Percentiles rank a stretch among this genome's conserved stretches.
phyloP scores from a whole-genome alignment of 2,329 filamentous ascomycete genomes.

The Aspergillus felis region DNA sequence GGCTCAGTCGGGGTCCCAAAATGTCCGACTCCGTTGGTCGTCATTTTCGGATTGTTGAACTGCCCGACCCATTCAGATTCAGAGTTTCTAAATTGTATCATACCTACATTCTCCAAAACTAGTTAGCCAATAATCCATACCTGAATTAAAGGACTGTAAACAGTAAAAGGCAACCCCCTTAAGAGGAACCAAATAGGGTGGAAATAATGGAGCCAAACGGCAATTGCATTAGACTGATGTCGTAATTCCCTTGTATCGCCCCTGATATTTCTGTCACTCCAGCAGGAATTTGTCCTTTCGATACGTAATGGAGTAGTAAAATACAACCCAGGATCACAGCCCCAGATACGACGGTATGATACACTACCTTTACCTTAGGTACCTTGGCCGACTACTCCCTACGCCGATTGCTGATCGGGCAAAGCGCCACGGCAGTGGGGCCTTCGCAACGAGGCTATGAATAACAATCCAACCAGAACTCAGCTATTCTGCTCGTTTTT shows the following conservation, averaged over 20 bases:
- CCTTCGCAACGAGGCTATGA: neutral
- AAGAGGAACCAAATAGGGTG: neutral
- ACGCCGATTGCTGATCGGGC: neutral
- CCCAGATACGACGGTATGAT: neutral
- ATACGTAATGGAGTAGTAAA: neutral
- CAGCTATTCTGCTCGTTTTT: neutral
- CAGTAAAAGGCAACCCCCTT: too few species aligned
- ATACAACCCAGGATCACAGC: neutral
- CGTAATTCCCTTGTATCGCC: neutral
- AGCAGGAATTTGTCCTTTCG: neutral
- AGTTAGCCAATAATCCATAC: neutral
- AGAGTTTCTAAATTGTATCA: neutral
- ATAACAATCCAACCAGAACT: constrained; percentile 1
- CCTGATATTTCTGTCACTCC: neutral
- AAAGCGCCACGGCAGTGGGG: neutral
- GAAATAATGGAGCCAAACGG: neutral
- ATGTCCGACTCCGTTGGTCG: neutral
- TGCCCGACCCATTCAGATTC: neutral
- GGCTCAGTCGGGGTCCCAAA: neutral
- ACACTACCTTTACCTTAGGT: neutral
- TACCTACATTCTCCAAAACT: too few species aligned
- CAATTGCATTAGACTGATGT: neutral
- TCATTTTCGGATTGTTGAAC: neutral
- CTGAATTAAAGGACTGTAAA: neutral
- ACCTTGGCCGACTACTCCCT: neutral